Conservation (phyloP, 768 basidiomycete species). For the Rhodotorula babjevae region DNA sequence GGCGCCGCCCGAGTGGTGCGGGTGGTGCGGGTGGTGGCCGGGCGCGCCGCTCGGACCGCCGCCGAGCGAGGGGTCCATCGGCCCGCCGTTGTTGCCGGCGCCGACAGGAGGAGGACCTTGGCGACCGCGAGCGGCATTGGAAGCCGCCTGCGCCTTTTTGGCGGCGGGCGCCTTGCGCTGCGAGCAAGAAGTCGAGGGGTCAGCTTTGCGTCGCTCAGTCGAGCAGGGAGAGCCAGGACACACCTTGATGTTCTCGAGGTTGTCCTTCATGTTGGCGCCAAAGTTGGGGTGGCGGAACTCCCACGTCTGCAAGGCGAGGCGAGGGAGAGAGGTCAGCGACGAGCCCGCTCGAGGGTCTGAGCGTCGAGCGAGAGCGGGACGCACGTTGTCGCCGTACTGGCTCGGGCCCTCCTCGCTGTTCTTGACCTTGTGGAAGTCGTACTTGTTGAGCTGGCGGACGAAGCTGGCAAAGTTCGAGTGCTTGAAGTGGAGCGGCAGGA, state of each 20-base stretch:
- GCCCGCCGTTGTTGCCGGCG: background rate
- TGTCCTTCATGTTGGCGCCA: conserved; percentile 56
- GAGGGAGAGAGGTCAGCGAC: background rate
- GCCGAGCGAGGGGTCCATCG: conserved; percentile 4
- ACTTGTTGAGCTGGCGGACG: conserved; percentile 89
- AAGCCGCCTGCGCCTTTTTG: background rate
- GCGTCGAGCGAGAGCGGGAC: conserved; percentile 28
- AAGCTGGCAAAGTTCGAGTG: conserved; percentile 91
- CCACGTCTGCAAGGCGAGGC: conserved; percentile 45
- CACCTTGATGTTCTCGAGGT: conserved; percentile 57
- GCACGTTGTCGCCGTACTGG: conserved; percentile 60
- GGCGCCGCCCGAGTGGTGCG: too few species aligned
- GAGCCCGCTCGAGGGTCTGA: too few species aligned
- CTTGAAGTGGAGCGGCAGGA: conserved; percentile 88
- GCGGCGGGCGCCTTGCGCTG: conserved; percentile 22
- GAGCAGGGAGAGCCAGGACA: background rate
- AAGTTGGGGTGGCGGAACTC: conserved; percentile 54
- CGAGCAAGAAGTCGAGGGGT: background rate
- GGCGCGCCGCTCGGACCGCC: background rate
- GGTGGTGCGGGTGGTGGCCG: background rate
- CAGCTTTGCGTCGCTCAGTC: background rate
- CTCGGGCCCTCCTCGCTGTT: conserved; percentile 60
- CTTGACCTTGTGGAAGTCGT: conserved; percentile 94
- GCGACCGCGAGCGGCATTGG: too few species aligned
- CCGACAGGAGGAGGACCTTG: background rate